Conservation (phyloP, 805 yeast genomes). For the Monosporozyma yasuniensis region DNA sequence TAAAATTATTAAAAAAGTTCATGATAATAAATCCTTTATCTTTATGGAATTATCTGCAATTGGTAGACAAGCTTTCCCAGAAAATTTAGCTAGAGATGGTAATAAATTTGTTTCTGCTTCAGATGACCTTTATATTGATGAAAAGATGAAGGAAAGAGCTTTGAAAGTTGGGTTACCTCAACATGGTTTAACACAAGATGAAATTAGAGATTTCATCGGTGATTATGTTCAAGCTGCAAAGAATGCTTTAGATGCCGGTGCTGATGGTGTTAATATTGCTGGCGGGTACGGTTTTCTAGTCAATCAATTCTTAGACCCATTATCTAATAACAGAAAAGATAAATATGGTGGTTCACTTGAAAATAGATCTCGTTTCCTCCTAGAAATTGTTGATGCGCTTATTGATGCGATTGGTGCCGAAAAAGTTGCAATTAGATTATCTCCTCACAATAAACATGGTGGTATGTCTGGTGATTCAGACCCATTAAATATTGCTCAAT, state of each 20-base stretch:
- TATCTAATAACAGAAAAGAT: slow-evolving; percentile 39
- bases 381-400: slow-evolving; percentile 43
- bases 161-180: slow-evolving; percentile 22
- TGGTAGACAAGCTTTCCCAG: slow-evolving; percentile 36
- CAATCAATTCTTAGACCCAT: slow-evolving; percentile 43
- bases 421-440: slow-evolving; percentile 37
- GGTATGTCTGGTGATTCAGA: slow-evolving; percentile 30
- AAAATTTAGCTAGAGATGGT: slow-evolving; percentile 29
- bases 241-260: slow-evolving; percentile 27
- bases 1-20: slow-evolving; percentile 39
- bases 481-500: slow-evolving; percentile 33
- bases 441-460: slow-evolving; percentile 36
- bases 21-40: slow-evolving; percentile 37
- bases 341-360: slow-evolving; percentile 47
- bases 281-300: slow-evolving; percentile 59
- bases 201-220: slow-evolving; percentile 33
- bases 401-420: slow-evolving; percentile 44
- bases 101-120: slow-evolving; percentile 34
- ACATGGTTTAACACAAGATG: slow-evolving; percentile 25
- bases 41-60: slow-evolving; percentile 45
- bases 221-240: slow-evolving; percentile 39
- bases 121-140: slow-evolving; percentile 25
- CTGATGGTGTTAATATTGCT: slow-evolving; percentile 59
- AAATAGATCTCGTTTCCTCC: slow-evolving; percentile 37
- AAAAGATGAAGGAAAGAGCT: slow-evolving; percentile 30